Base-by-base conservation (phyloP, 768 basidiomycete species). In the Trametes cingulata region DNA sequence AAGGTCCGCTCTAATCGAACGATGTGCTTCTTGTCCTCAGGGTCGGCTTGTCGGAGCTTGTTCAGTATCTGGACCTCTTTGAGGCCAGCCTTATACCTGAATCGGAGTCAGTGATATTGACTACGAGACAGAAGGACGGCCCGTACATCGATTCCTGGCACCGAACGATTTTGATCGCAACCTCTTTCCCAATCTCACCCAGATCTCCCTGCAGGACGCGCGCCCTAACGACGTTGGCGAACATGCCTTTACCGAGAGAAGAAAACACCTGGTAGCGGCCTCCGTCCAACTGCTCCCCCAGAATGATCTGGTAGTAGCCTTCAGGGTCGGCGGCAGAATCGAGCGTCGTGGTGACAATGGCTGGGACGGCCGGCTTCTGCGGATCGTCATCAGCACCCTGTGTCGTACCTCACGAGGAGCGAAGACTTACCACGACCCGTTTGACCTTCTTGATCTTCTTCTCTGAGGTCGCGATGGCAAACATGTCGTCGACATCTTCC, bases 221-320 rank as follows among this genome's bases (percentile, higher is more conserved):
- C 9, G 95, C 96, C 46, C 91, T 85, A 25, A 98, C 94, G 50
- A 99, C 97, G 56, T 92, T 93, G 48, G 95, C 94, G 72, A 98
- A 99, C 96, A 99, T 99, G 48, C 97, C 97, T 72, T 96, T 95
- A 17, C 97, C 97, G n/a, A 98, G 80, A 48, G 85, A 91, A 48
- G 93, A 93, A 65, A 91, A 95, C 10, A 99, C 93, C 72, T 97
- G 93, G 71, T 98, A 99, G 41, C 90, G 84, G 6, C 92, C 95
- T 25, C 87, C 85, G 68, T 97, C 95, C 17, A 99, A 80, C 60
- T 93, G 87, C 74, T 99, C 97, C 43, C 96, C 97, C 15, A 98
- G 85, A 52, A 95, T 93, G 52, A 97, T 84, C 58, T 86, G 86
- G 71, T 98, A 99, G 73, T 98, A 98, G 0, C 97, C 97, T 74